A percentile compares a stretch with the other conserved stretches of the same genome.
Evolutionary conservation across 306 rosid species (phyloP).

Genomic region (Prunus padus): DNA sequence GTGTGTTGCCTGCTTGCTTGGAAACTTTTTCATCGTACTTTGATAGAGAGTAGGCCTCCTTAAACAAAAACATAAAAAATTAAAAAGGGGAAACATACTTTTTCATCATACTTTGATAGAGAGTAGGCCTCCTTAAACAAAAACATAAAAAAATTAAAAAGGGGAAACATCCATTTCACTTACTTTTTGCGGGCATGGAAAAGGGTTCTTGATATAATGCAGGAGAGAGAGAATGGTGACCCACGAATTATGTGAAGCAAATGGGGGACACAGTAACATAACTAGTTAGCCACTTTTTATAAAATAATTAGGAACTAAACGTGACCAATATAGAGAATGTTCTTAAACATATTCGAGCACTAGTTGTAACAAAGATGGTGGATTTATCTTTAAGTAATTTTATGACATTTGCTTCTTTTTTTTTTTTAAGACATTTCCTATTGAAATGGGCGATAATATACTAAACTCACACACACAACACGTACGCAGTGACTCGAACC

Average conservation of each 20-base stretch:
- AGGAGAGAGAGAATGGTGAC: neutral
- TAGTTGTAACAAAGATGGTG: too few relatives aligned
- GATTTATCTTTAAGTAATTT: too few relatives aligned
- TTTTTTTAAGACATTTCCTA: too few relatives aligned
- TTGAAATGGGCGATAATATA: too few relatives aligned
- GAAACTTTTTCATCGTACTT: neutral
- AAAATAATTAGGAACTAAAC: neutral
- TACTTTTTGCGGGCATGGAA: conserved; percentile 37
- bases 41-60: conserved; percentile 9
- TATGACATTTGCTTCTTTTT: too few relatives aligned
- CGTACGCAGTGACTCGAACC: too few relatives aligned
- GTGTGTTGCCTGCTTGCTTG: conserved; percentile 6
- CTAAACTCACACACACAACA: too few relatives aligned
- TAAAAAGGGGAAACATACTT: too few relatives aligned
- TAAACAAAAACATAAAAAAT: neutral
- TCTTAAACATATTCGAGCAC: too few relatives aligned
- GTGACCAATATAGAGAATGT: neutral
- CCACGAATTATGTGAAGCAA: conserved; percentile 31
- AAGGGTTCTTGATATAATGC: conserved; percentile 2
- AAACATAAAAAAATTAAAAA: neutral
- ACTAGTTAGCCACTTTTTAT: neutral
- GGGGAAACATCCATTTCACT: conserved; percentile 47
- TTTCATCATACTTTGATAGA: neutral
- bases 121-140: conserved; percentile 22
- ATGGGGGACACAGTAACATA: conserved; percentile 36